These are phyloP conservation scores for Remersonia thermophila DNA, from an alignment of 2,329 filamentous ascomycete species.

Conservation along the genomic window DNA sequence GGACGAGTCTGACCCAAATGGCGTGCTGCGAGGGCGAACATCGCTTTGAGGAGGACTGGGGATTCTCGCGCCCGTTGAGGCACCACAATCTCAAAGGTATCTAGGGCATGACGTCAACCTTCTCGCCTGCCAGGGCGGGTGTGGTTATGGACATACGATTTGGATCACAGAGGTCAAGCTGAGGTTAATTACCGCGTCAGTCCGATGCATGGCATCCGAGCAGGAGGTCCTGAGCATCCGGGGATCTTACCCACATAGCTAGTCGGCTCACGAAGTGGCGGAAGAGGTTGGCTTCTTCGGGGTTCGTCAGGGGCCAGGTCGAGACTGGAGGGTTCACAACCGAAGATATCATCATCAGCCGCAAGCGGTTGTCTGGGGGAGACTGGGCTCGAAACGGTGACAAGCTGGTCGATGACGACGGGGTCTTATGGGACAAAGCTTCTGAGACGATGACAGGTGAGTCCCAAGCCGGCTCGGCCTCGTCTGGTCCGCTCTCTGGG, in stretches of 20 bases:
- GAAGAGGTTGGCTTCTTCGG: constrained; percentile 20
- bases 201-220: background rate
- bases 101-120: too few species aligned
- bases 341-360: constrained; percentile 6
- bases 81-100: constrained; percentile 41
- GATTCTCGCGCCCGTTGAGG: constrained; percentile 39
- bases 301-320: constrained; percentile 19
- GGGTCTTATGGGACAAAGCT: background rate
- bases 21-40: constrained; percentile 42
- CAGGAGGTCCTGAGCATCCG: too few species aligned
- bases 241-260: constrained; percentile 23
- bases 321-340: constrained; percentile 2
- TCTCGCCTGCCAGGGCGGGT: too few species aligned
- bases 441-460: background rate
- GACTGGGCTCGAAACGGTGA: constrained; percentile 2
- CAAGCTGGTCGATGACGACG: background rate
- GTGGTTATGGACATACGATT: constrained; percentile 12
- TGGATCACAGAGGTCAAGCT: constrained; percentile 33
- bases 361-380: constrained; percentile 4
- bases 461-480: constrained; percentile 4
- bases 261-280: constrained; percentile 24
- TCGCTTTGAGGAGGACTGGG: constrained; percentile 42
- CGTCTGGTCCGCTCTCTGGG: constrained; percentile 12
- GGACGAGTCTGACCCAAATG: constrained; percentile 35
- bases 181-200: background rate